phyloP scores from a whole-genome alignment of 225 moss, liverwort and hornwort species.

The Pseudoscleropodium purum region DNA sequence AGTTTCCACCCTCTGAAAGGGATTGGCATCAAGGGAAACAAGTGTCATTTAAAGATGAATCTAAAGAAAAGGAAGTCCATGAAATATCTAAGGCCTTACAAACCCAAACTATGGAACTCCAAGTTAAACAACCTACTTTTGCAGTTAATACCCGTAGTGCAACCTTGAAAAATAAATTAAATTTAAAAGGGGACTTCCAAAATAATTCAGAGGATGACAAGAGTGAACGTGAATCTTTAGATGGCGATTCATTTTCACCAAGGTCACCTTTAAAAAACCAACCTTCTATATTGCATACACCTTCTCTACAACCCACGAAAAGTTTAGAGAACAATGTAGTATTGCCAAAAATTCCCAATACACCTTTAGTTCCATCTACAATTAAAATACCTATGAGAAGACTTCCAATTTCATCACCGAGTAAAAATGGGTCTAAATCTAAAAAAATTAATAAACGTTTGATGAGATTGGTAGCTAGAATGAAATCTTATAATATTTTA shows the following conservation, averaged over 20 bases:
- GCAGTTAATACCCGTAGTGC: background rate
- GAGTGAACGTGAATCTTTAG: background rate
- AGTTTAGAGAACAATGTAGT: no score
- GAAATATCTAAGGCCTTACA: background rate
- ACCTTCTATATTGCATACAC: no score
- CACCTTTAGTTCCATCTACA: no score
- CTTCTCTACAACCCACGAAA: no score
- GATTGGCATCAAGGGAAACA: background rate
- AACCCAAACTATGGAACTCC: background rate
- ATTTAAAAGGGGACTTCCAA: background rate
- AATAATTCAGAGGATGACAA: background rate
- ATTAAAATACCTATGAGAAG: no score
- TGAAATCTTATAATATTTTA: background rate
- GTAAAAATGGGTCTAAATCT: no score
- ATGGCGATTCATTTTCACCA: background rate
- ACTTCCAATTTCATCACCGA: no score
- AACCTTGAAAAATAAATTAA: background rate
- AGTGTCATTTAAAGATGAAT: background rate
- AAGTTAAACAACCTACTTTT: background rate
- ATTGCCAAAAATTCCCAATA: no score
- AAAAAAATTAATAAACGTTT: no score
- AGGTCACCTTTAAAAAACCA: no score
- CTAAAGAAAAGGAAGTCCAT: no score
- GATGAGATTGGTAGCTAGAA: no score
- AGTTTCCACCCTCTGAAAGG: background rate